These are phyloP conservation scores for Hippophae rhamnoides DNA, from an alignment of 306 rosid species.

Conservation along the genomic window DNA sequence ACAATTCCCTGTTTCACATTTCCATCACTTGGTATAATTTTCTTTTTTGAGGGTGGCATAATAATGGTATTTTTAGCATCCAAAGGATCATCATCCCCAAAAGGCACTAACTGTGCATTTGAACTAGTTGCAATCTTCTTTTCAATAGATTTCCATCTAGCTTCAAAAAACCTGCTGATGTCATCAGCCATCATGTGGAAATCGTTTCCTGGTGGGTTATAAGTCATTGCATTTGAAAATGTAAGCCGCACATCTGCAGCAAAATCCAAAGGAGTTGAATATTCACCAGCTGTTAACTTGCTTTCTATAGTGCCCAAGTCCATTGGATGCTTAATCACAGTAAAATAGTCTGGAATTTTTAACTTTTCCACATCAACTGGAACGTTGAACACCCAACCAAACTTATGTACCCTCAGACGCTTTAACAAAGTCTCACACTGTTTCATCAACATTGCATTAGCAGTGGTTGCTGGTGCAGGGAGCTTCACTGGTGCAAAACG, in stretches of 20 bases:
- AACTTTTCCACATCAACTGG: conserved; percentile 77
- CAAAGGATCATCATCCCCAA: conserved; percentile 19
- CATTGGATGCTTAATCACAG: conserved; percentile 87
- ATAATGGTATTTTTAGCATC: conserved; percentile 32
- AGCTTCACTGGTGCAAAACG: conserved; percentile 37
- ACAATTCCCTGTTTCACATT: conserved; percentile 32
- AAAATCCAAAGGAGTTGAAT: conserved; percentile 50
- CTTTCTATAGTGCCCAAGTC: conserved; percentile 81
- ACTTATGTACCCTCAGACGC: conserved; percentile 46
- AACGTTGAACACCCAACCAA: conserved; percentile 59
- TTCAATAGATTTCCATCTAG: conserved; percentile 61
- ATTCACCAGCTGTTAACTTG: conserved; percentile 46
- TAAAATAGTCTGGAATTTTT: conserved; percentile 83
- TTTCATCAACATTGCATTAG: conserved; percentile 48
- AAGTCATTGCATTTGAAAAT: conserved; percentile 75
- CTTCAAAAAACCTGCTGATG: conserved; percentile 57
- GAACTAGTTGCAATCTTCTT: conserved; percentile 46
- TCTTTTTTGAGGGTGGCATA: conserved; percentile 49
- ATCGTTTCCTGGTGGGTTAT: conserved; percentile 78
- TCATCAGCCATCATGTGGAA: conserved; percentile 56
- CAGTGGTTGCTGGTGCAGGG: conserved; percentile 24
- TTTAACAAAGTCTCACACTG: conserved; percentile 48
- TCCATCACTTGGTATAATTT: conserved; percentile 31
- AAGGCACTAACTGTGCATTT: conserved; percentile 38
- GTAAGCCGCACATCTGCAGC: conserved; percentile 82